Base-by-base conservation (phyloP, 495 filamentous ascomycete genomes). In the Penicillium macrosclerotiorum region DNA sequence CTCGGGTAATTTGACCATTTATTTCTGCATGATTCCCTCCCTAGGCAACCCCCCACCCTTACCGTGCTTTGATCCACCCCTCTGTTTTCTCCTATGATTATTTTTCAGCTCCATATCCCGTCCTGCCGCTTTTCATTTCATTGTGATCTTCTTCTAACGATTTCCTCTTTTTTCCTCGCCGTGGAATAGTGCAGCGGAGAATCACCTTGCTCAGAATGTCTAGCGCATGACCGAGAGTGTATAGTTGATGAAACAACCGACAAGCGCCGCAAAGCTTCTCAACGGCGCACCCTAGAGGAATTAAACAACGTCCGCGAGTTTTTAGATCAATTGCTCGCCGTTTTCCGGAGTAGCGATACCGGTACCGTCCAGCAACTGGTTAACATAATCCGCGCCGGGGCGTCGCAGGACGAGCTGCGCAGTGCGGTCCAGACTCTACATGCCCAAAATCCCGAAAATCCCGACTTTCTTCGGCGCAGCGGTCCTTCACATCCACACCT, bases 231-330 rank as follows among this genome's bases (percentile, higher is more conserved):
- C 17, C 60, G 67, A 24, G 60, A 68, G 23, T 73, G 70, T 47
- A 17, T 68, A 25, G 64, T 66, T 51, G 65, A 73, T 39, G 60
- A 68, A 51, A 36, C 44, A 34, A 57, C 63, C 44, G 70, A 73
- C 42, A 71, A 54, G 49, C 70, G 70, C 8, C 70, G 70, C 32
- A 73, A 73, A 47, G 58, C 62, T 6, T 44, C 60, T n/a, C 63
- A 59, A 13, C 60, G 55, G 20, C 51, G 51, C 19, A 61, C 61
- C 2, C 56, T 69, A 26, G 61, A 71, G 7, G 54, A 63, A 12
- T 45, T 69, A 18, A 43, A 43, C n/a, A 62, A 51, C 30, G 60
- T 62, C 24, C 53, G 51, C 11, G 37, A 37, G 9, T 67, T 69
- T 20, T 32, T 67, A 23, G 59, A 71, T 2, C 47, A 63, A 11